These are phyloP conservation scores for Stephania japonica DNA, from an alignment of 164 flowering plant species.

Conservation along the genomic window DNA sequence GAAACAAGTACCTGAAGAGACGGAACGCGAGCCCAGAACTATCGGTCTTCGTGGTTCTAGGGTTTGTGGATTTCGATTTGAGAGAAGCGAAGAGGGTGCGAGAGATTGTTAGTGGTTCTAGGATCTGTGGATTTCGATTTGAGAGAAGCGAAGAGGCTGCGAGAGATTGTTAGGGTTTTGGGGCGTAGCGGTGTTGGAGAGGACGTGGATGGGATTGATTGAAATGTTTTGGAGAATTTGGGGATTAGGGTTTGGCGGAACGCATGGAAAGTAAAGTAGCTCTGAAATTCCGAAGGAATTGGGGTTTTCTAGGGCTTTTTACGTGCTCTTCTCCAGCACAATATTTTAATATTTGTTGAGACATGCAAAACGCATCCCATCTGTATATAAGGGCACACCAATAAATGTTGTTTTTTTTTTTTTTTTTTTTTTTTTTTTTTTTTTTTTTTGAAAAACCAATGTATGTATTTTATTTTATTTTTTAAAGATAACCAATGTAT, in stretches of 20 bases:
- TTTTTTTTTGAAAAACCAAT: too few relatives aligned
- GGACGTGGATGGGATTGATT: not conserved
- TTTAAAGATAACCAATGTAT: too few relatives aligned
- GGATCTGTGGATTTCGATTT: not conserved
- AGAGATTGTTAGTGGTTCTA: not conserved
- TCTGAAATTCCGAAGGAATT: too few relatives aligned
- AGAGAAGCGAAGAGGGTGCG: not conserved
- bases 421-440: too few relatives aligned
- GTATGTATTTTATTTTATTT: too few relatives aligned
- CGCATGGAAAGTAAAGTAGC: not conserved
- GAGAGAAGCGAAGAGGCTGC: not conserved
- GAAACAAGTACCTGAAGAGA: not conserved
- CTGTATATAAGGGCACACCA: too few relatives aligned
- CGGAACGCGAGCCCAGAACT: not conserved
- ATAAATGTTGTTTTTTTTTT: too few relatives aligned
- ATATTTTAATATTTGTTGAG: too few relatives aligned
- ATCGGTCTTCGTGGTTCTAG: not conserved
- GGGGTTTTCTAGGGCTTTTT: too few relatives aligned
- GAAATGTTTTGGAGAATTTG: not conserved
- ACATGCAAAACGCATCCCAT: too few relatives aligned
- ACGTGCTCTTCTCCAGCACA: too few relatives aligned
- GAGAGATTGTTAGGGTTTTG: not conserved
- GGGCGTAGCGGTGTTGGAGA: not conserved
- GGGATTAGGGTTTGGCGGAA: not conserved
- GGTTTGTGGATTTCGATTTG: not conserved